Conservation (phyloP, 208 protist species). For the Strigomonas culicis region DNA sequence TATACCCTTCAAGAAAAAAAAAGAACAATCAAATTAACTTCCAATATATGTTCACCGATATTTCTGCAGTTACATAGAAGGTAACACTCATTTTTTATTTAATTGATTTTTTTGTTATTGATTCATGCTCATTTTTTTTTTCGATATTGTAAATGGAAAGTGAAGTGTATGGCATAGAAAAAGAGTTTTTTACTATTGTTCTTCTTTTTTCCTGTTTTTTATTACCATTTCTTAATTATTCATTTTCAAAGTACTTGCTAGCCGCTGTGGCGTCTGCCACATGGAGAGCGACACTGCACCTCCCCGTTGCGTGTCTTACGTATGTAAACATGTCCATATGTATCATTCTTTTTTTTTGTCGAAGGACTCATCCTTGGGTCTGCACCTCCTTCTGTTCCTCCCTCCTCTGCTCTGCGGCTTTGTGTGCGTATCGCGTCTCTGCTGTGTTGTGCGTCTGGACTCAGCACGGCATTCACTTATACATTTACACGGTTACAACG, state of each 20-base stretch:
- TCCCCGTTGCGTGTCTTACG: background rate
- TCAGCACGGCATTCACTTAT: too few relatives aligned
- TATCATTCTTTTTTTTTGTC: conserved; percentile 1
- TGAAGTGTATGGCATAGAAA: background rate
- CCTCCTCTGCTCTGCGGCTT: too few relatives aligned
- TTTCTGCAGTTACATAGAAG: background rate
- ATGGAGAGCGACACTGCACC: too few relatives aligned
- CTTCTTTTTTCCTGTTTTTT: conserved; percentile 1
- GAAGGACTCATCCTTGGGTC: too few relatives aligned
- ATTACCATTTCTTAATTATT: conserved; percentile 1
- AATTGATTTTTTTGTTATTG: conserved; percentile 2
- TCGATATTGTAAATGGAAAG: background rate
- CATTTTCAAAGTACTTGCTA: background rate
- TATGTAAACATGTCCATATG: background rate
- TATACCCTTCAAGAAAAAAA: background rate
- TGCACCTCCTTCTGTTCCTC: too few relatives aligned
- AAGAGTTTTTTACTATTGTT: background rate
- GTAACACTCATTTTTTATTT: background rate
- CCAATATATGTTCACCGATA: background rate
- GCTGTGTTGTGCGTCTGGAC: too few relatives aligned
- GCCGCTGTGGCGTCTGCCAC: too few relatives aligned
- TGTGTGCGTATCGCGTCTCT: too few relatives aligned
- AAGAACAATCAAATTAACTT: background rate
- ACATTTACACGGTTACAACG: too few relatives aligned
- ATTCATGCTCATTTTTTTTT: background rate